Evolutionary conservation across 2,329 filamentous ascomycete species (phyloP).

Genomic region (Sarocladium brachiariae): DNA sequence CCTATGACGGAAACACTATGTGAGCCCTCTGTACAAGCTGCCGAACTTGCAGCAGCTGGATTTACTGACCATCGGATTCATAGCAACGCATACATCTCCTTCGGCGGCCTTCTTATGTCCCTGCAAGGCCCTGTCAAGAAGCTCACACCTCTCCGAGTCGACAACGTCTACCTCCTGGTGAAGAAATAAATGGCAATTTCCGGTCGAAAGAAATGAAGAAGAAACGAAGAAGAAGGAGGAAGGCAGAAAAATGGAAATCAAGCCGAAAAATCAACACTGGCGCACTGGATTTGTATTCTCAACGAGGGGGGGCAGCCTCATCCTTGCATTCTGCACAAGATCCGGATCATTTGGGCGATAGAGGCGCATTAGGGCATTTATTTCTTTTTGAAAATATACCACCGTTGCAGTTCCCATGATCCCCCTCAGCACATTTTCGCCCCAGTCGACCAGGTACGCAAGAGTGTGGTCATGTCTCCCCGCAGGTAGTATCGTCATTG

Average conservation of each 20-base stretch:
- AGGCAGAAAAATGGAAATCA: conserved; percentile 12
- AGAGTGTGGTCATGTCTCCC: too few relatives aligned
- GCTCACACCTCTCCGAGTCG: conserved; percentile 82
- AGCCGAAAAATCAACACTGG: not conserved
- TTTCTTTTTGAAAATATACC: conserved; percentile 2
- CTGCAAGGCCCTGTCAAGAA: conserved; percentile 95
- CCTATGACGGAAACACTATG: conserved; percentile 74
- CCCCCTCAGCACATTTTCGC: too few relatives aligned
- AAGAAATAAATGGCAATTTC: conserved; percentile 68
- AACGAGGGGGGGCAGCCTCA: not conserved
- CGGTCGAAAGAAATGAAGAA: not conserved
- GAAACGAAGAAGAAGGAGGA: conserved; percentile 10
- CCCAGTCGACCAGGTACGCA: too few relatives aligned
- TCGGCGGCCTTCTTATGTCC: conserved; percentile 84
- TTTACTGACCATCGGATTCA: conserved; percentile 8
- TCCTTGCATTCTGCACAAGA: not conserved
- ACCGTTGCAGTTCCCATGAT: too few relatives aligned
- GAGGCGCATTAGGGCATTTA: not conserved
- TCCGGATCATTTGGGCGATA: conserved; percentile 1
- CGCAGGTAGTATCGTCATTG: too few relatives aligned
- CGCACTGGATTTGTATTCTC: not conserved
- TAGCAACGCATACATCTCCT: conserved; percentile 91
- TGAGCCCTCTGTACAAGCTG: conserved; percentile 32
- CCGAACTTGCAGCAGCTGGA: conserved; percentile 11
- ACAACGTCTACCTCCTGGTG: conserved; percentile 86